A percentile compares a stretch with the other conserved stretches of the same genome.
These are phyloP conservation scores for Citrus cavaleriei DNA, from an alignment of 345 rosid genomes.

Conservation along the genomic window DNA sequence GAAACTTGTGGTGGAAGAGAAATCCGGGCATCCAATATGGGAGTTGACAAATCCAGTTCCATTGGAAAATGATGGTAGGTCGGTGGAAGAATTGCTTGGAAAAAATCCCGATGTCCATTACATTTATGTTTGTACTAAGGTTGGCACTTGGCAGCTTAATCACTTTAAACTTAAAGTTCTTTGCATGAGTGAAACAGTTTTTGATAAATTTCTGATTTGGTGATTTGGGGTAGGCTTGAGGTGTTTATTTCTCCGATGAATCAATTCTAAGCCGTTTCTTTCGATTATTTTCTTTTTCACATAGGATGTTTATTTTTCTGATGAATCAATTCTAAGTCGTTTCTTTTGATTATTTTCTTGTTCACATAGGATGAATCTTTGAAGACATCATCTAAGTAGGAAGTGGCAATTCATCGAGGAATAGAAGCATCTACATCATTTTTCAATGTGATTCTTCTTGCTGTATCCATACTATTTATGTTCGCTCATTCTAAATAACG, in stretches of 20 bases:
- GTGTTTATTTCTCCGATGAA: not conserved
- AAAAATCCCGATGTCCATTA: conserved; percentile 72
- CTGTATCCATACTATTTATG: not conserved
- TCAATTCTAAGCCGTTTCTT: conserved; percentile 5
- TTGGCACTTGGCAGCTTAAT: conserved; percentile 5
- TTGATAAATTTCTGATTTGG: not conserved
- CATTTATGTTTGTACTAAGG: conserved; percentile 70
- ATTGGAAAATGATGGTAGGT: conserved; percentile 48
- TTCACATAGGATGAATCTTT: conserved; percentile 22
- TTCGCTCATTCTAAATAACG: not conserved
- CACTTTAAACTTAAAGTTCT: not conserved
- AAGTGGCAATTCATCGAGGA: conserved; percentile 12
- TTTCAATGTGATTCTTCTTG: conserved; percentile 1
- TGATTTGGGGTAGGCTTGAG: not conserved
- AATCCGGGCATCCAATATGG: conserved; percentile 36
- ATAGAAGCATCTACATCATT: conserved; percentile 2
- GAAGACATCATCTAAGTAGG: conserved; percentile 17
- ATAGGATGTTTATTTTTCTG: conserved; percentile 15
- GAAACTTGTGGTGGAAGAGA: conserved; percentile 45
- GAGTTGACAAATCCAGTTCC: conserved; percentile 63
- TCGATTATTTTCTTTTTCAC: not conserved
- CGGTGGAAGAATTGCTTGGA: conserved; percentile 60
- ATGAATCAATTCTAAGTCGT: conserved; percentile 11
- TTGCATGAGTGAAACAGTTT: not conserved
- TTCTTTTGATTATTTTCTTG: not conserved